Evolutionary conservation across 306 rosid genomes (phyloP).

Genomic region (Castanea crenata): DNA sequence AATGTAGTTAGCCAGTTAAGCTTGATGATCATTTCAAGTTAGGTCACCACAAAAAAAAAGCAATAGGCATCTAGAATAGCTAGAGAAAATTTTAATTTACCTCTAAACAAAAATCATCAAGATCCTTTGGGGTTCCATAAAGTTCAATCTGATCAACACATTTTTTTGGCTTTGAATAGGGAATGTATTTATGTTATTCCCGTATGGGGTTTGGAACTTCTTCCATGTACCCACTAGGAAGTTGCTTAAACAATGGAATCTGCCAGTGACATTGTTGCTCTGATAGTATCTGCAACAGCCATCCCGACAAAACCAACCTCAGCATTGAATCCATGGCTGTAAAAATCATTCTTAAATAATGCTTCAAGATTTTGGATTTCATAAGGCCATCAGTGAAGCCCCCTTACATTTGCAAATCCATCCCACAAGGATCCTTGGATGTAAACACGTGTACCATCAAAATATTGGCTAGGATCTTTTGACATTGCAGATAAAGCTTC

Average conservation of each 20-base stretch:
- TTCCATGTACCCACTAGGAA: conserved; percentile 57
- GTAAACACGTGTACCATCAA: conserved; percentile 83
- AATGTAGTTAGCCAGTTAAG: conserved; percentile 86
- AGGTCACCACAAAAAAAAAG: conserved; percentile 12
- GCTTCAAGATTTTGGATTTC: conserved; percentile 87
- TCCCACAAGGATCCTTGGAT: conserved; percentile 91
- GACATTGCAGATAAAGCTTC: conserved; percentile 16
- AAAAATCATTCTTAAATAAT: conserved; percentile 61
- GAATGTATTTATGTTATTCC: conserved; percentile 90
- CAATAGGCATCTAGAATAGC: conserved; percentile 13
- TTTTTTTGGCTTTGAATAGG: conserved; percentile 76
- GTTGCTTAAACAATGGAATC: conserved; percentile 71
- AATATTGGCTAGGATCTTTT: conserved; percentile 78
- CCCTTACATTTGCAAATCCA: conserved; percentile 90
- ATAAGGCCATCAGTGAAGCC: conserved; percentile 85
- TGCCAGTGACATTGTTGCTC: conserved; percentile 95
- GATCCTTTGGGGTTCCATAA: conserved; percentile 73
- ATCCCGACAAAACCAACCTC: conserved; percentile 94
- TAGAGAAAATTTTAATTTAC: conserved; percentile 37
- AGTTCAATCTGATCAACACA: conserved; percentile 76
- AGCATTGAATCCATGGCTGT: conserved; percentile 79
- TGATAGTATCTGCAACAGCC: conserved; percentile 89
- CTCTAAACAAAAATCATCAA: conserved; percentile 86
- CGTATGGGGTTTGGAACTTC: conserved; percentile 94
- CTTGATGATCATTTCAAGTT: conserved; percentile 43